Percentiles rank a stretch among this genome's conserved stretches.
phyloP scores from a whole-genome alignment of 2,329 filamentous ascomycete genomes.

The Penicillium decumbens region DNA sequence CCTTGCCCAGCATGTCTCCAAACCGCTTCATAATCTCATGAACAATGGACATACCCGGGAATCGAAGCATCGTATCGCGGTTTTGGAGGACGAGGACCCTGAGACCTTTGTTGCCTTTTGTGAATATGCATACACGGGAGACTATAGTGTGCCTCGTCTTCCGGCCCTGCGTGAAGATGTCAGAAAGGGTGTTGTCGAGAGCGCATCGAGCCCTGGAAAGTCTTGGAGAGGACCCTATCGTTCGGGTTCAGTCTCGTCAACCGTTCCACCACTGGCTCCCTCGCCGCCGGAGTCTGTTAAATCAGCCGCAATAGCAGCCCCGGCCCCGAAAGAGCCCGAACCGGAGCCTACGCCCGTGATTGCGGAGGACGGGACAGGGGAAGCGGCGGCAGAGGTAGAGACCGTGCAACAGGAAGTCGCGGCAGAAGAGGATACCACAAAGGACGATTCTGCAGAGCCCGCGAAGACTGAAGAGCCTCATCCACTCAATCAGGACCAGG shows the following conservation, averaged over 20 bases:
- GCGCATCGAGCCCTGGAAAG: slow-evolving; percentile 3
- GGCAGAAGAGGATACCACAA: not conserved
- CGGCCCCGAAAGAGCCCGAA: not conserved
- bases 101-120: slow-evolving; percentile 48
- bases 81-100: slow-evolving; percentile 46
- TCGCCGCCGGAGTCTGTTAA: slow-evolving; percentile 22
- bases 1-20: slow-evolving; percentile 43
- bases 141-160: slow-evolving; percentile 39
- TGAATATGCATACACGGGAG: slow-evolving; percentile 49
- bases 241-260: slow-evolving; percentile 24
- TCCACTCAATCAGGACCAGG: not conserved
- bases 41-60: slow-evolving; percentile 46
- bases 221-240: slow-evolving; percentile 19
- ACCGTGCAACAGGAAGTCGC: not conserved
- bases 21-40: slow-evolving; percentile 43
- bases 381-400: slow-evolving; percentile 1
- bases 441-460: not conserved
- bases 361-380: slow-evolving; percentile 1
- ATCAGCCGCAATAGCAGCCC: not conserved
- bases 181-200: slow-evolving; percentile 12
- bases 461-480: not conserved
- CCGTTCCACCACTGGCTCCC: slow-evolving; percentile 30
- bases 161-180: slow-evolving; percentile 23
- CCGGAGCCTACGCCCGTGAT: not conserved
- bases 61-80: slow-evolving; percentile 40